Percentiles rank a stretch among this genome's conserved stretches.
These are phyloP conservation scores for Chlorella sp. DNA, from an alignment of 139 green algal genomes.

Conservation along the genomic window DNA sequence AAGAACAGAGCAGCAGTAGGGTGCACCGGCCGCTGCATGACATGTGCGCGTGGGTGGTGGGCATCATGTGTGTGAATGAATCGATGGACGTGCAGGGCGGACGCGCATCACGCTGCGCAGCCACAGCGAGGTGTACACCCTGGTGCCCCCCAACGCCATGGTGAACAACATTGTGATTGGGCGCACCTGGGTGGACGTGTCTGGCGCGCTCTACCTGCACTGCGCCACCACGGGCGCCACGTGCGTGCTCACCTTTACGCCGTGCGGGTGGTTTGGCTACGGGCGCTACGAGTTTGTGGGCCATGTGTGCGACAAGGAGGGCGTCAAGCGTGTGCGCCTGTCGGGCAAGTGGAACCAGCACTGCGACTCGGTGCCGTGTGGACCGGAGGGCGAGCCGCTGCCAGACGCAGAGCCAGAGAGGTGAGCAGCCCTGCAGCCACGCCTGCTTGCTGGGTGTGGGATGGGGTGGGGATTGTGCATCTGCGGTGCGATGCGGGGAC, in stretches of 20 bases:
- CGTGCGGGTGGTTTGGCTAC: conserved; percentile 89
- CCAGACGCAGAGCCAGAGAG: conserved; percentile 33
- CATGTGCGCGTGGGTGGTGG: background rate
- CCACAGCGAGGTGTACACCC: conserved; percentile 72
- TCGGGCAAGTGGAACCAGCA: conserved; percentile 80
- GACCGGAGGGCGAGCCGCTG: conserved; percentile 54
- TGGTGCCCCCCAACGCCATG: conserved; percentile 81
- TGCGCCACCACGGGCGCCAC: conserved; percentile 73
- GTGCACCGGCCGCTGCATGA: too few relatives aligned
- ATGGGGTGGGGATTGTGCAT: background rate
- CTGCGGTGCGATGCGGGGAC: background rate
- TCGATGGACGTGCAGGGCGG: conserved; percentile 57
- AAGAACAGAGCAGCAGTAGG: too few relatives aligned
- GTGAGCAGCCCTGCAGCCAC: background rate
- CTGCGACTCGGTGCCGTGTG: conserved; percentile 64
- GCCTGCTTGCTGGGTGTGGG: background rate
- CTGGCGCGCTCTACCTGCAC: conserved; percentile 71
- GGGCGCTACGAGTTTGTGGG: conserved; percentile 71
- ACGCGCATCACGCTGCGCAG: conserved; percentile 77
- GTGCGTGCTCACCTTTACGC: conserved; percentile 74
- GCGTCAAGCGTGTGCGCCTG: conserved; percentile 59
- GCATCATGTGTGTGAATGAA: background rate
- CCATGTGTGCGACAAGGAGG: conserved; percentile 45
- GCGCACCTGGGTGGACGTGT: conserved; percentile 88
- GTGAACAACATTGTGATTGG: conserved; percentile 93